A percentile compares a stretch with the other conserved stretches of the same genome.
These are phyloP conservation scores for Tricladium varicosporioides DNA, from an alignment of 2,329 filamentous ascomycete species.

Conservation along the genomic window DNA sequence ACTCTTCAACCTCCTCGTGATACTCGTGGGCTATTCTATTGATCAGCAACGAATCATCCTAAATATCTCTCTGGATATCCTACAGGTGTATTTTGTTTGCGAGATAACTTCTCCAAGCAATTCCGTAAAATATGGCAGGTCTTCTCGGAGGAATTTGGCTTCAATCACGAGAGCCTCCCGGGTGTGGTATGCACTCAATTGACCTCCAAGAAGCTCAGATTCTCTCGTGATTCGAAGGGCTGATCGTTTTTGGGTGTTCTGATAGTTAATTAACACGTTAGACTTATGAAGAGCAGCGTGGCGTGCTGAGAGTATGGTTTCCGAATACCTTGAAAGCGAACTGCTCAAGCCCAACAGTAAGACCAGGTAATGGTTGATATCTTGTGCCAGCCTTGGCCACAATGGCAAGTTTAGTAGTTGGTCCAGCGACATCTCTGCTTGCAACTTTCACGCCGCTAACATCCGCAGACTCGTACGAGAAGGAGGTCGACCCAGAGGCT, in stretches of 20 bases:
- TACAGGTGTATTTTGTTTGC: constrained; percentile 81
- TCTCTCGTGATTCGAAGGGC: constrained; percentile 92
- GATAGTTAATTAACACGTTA: constrained; percentile 12
- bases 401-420: constrained; percentile 86
- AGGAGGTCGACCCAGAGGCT: constrained; percentile 66
- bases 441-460: constrained; percentile 88
- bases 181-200: constrained; percentile 84
- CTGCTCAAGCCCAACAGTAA: constrained; percentile 86
- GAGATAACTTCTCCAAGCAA: constrained; percentile 88
- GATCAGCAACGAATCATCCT: constrained; percentile 9
- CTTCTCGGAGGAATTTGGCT: constrained; percentile 91
- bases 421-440: constrained; percentile 82
- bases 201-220: constrained; percentile 89
- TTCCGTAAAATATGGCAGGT: constrained; percentile 97
- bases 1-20: constrained; percentile 78
- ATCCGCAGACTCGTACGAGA: constrained; percentile 85
- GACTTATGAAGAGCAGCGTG: not conserved
- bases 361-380: constrained; percentile 85
- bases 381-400: constrained; percentile 93
- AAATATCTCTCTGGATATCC: constrained; percentile 35
- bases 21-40: constrained; percentile 73
- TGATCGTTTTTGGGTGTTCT: constrained; percentile 86
- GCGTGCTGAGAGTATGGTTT: constrained; percentile 25
- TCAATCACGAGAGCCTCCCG: constrained; percentile 90
- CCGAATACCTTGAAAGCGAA: constrained; percentile 90